A percentile compares a stretch with the other conserved stretches of the same genome.
phyloP scores from a whole-genome alignment of 140 eudicot genomes.

The Anethum foeniculum region DNA sequence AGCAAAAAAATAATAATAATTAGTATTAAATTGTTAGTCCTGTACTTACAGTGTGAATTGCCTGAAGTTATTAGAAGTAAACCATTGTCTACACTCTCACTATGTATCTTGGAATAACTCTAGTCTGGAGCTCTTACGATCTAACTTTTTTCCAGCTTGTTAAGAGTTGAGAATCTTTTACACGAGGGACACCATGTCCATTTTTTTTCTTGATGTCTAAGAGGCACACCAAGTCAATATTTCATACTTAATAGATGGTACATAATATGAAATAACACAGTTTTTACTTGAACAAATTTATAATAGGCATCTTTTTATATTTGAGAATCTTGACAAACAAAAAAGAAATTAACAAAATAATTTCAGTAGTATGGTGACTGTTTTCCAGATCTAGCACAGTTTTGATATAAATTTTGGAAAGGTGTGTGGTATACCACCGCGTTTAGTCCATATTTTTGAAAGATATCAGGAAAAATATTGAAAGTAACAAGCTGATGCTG shows the following conservation, averaged over 20 bases:
- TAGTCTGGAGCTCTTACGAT: not conserved
- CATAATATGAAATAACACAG: not conserved
- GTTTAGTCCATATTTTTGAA: not conserved
- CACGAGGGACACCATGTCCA: not conserved
- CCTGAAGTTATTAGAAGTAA: not conserved
- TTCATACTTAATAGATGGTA: not conserved
- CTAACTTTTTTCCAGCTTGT: not conserved
- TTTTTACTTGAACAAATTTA: not conserved
- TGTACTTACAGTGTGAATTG: not conserved
- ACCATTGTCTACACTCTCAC: not conserved
- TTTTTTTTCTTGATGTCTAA: not conserved
- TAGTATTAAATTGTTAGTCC: not conserved
- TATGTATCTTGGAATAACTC: not conserved
- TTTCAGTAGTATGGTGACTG: not conserved
- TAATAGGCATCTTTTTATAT: not conserved
- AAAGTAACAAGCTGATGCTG: not conserved
- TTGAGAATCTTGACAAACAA: not conserved
- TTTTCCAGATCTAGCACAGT: not conserved
- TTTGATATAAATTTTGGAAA: not conserved
- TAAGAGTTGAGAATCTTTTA: not conserved
- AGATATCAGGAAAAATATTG: not conserved
- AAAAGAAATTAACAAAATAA: not conserved
- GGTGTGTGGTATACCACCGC: not conserved
- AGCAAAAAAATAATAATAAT: too few species aligned
- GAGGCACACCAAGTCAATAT: not conserved